phyloP scores from a whole-genome alignment of 1,284 basidiomycete genomes.

The Leccinum griseonigrum region DNA sequence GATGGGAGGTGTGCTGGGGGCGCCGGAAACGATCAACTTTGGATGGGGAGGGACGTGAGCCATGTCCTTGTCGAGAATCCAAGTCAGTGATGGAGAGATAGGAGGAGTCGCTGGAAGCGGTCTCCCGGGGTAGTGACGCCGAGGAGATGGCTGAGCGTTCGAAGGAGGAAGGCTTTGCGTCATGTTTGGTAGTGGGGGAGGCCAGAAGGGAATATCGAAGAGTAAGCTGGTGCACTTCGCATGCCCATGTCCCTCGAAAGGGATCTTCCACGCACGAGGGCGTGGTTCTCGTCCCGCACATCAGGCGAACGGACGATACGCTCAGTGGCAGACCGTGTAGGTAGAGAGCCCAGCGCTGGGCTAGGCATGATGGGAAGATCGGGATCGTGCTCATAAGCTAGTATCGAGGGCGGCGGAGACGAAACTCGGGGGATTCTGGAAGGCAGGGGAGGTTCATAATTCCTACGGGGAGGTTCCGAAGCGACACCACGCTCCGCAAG shows the following conservation, averaged over 20 bases:
- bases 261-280: conserved; percentile 31
- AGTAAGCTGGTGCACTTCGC: conserved; percentile 35
- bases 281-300: conserved; percentile 28
- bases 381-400: conserved; percentile 30
- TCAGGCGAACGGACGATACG: conserved; percentile 30
- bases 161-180: conserved; percentile 28
- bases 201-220: conserved; percentile 34
- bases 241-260: conserved; percentile 31
- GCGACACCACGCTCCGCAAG: conserved; percentile 19
- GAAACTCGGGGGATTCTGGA: conserved; percentile 26
- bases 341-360: conserved; percentile 15
- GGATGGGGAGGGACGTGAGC: conserved; percentile 10
- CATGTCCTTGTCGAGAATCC: conserved; percentile 31
- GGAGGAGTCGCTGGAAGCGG: conserved; percentile 34
- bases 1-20: conserved; percentile 28
- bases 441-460: conserved; percentile 15
- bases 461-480: conserved; percentile 24
- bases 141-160: conserved; percentile 22
- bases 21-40: conserved; percentile 19
- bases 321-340: conserved; percentile 31
- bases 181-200: conserved; percentile 25
- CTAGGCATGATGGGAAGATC: conserved; percentile 26
- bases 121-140: conserved; percentile 32
- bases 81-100: conserved; percentile 33
- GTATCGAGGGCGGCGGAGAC: conserved; percentile 18